Conservation (phyloP, 805 yeast genomes). For the Barnettozyma vustinii region DNA sequence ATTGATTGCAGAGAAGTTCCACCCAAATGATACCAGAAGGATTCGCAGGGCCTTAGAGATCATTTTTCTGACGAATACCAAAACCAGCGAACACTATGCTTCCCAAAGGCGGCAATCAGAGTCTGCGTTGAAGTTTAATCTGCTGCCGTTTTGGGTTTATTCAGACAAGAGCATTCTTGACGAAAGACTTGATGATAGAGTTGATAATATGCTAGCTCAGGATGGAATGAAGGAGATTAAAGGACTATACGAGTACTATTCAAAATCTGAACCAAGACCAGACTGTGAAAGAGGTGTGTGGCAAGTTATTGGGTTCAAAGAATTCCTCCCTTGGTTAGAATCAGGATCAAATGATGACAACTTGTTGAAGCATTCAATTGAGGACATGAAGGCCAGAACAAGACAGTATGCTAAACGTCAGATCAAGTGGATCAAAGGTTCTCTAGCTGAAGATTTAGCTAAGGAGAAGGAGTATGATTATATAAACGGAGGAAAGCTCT, state of each 20-base stretch:
- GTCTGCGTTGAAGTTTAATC: constrained; percentile 49
- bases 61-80: constrained; percentile 56
- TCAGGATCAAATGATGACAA: constrained; percentile 16
- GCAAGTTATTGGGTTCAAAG: constrained; percentile 95
- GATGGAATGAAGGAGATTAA: constrained; percentile 72
- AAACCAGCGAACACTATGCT: constrained; percentile 65
- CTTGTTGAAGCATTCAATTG: constrained; percentile 43
- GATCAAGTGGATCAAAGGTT: constrained; percentile 82
- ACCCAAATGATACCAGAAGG: constrained; percentile 84
- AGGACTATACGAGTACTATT: constrained; percentile 46
- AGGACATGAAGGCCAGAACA: constrained; percentile 77
- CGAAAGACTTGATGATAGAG: constrained; percentile 66
- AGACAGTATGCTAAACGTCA: constrained; percentile 84
- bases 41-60: constrained; percentile 79
- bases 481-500: constrained; percentile 59
- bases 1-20: constrained; percentile 69
- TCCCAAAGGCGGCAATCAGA: constrained; percentile 46
- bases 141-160: constrained; percentile 79
- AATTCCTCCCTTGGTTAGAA: constrained; percentile 67
- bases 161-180: constrained; percentile 55
- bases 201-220: constrained; percentile 69
- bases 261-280: constrained; percentile 31
- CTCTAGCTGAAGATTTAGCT: constrained; percentile 54
- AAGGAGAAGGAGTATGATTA: constrained; percentile 41
- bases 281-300: constrained; percentile 72